A percentile compares a stretch with the other conserved stretches of the same genome.
Evolutionary conservation across 352 stramenopile species (phyloP).

Genomic region (Phytophthora ohioensis): DNA sequence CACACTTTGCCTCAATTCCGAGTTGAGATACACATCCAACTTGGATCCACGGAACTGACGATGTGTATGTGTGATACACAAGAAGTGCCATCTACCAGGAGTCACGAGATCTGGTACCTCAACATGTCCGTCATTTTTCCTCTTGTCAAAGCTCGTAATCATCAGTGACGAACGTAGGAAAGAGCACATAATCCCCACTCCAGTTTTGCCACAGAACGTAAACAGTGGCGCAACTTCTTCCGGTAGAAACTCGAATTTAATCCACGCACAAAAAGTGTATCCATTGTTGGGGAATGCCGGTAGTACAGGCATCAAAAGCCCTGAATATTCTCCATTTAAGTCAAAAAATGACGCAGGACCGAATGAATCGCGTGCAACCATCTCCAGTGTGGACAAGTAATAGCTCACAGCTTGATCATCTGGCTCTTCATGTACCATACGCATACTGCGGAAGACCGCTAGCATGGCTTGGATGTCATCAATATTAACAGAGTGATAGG

Average conservation of each 20-base stretch:
- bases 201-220: constrained; percentile 82
- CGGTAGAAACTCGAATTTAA: constrained; percentile 83
- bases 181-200: constrained; percentile 81
- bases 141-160: constrained; percentile 86
- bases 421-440: constrained; percentile 72
- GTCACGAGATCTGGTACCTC: constrained; percentile 78
- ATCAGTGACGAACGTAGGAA: constrained; percentile 81
- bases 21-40: constrained; percentile 83
- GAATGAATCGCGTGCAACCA: constrained; percentile 87
- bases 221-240: constrained; percentile 80
- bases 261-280: constrained; percentile 88
- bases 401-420: constrained; percentile 80
- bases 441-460: constrained; percentile 73
- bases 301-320: constrained; percentile 71
- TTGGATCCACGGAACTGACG: constrained; percentile 86
- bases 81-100: constrained; percentile 76
- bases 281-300: constrained; percentile 82
- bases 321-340: constrained; percentile 80
- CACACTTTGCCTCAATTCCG: constrained; percentile 74
- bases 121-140: constrained; percentile 87
- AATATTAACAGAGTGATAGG: constrained; percentile 80
- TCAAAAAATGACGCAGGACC: constrained; percentile 87
- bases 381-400: constrained; percentile 85
- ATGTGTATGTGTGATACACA: constrained; percentile 88
- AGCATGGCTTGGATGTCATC: constrained; percentile 88